Conservation (phyloP, 306 rosid genomes). For the Ziziphus jujuba region DNA sequence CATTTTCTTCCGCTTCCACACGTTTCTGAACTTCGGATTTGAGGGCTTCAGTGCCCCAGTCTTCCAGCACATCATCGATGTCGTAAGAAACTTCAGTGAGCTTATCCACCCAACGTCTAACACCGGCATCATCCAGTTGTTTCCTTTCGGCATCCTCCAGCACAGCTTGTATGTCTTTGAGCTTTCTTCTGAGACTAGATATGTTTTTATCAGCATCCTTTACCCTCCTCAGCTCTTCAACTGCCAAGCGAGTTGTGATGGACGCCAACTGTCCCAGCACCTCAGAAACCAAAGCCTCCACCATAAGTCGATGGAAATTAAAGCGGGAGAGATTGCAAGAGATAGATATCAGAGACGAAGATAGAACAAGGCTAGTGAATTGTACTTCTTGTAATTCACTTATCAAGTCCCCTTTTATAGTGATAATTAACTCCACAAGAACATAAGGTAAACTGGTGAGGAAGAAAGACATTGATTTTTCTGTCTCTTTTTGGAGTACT, state of each 20-base stretch:
- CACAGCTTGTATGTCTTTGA: background rate
- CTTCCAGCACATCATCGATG: conserved; percentile 16
- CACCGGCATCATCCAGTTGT: background rate
- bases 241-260: background rate
- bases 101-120: background rate
- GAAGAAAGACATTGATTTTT: too few species aligned
- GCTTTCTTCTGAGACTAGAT: background rate
- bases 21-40: background rate
- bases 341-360: too few species aligned
- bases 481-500: too few species aligned
- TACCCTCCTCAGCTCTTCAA: too few species aligned
- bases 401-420: too few species aligned
- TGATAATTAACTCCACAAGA: too few species aligned
- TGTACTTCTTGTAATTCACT: too few species aligned
- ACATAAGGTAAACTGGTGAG: too few species aligned
- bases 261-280: conserved; percentile 10
- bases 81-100: conserved; percentile 18
- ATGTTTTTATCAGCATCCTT: conserved; percentile 8
- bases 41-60: conserved; percentile 16
- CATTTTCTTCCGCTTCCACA: too few species aligned
- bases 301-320: too few species aligned
- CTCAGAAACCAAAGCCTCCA: background rate
- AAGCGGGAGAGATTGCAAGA: too few species aligned
- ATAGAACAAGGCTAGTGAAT: too few species aligned
- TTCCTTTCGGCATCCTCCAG: conserved; percentile 19